Evolutionary conservation across 495 filamentous ascomycete species (phyloP), one percentile per base, ranked within the genome.

Genomic region (Penicillium bovifimosum): DNA sequence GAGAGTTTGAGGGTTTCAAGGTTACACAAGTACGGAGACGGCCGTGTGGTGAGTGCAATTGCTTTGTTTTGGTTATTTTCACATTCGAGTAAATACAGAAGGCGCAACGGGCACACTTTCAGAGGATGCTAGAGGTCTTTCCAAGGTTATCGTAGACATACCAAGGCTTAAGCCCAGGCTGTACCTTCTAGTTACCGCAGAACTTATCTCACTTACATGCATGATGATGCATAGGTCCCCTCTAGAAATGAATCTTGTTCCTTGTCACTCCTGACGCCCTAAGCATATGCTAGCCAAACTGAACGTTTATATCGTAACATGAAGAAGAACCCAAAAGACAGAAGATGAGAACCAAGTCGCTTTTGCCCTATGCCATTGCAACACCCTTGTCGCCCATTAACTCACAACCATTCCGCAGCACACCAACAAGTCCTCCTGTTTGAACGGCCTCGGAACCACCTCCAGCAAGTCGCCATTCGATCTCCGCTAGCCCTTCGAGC

Each of bases 401-500:
- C 67, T 95, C 92, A 32, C 86, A 88, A 0, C 95, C 93, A 56
- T 83, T 85, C 58, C 93, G 83, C 32, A 98, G 79, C 6, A 95
- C 89, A 0, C 95, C 93, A 2, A 96, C 88, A 43, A 96, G 69
- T 0, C 89, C 93, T 5, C 93, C 91, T 1, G 92, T 96, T 76
- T 98, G 93, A 45, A 97, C 80, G 9, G 70, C 69, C 73, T 98
- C 93, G n/a, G 82, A 86, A 3, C 89, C 95, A 11, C 93, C 93
- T 17, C 90, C 87, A 49, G 91, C 87, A 6, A 98, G 73, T 47
- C 93, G 76, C 71, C 90, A 93, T 72, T 98, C 93, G 27, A 97
- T 84, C 56, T 96, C 91, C 0, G 92, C 91, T 40, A 98, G 70
- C 3, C 90, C 90, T 50, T 96, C 88, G 46, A 97, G 70, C 93